Percentiles rank a stretch among this genome's conserved stretches.
These are phyloP conservation scores for Silene coronaria DNA, from an alignment of 179 eudicot genomes.

Conservation along the genomic window DNA sequence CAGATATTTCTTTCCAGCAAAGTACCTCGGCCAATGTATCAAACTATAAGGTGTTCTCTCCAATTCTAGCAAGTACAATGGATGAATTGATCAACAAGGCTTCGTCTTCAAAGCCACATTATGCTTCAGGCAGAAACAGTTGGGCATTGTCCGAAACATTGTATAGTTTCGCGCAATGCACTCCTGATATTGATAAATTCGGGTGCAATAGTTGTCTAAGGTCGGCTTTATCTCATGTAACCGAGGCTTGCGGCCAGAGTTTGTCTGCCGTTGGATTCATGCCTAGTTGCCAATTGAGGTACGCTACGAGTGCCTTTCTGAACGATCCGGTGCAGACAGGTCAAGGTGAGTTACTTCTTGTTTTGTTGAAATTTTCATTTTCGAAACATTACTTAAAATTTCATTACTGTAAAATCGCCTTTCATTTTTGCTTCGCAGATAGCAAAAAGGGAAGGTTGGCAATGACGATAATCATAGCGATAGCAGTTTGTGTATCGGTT, in stretches of 20 bases:
- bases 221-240: background rate
- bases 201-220: constrained; percentile 16
- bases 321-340: background rate
- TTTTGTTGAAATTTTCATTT: background rate
- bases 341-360: background rate
- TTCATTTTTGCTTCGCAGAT: background rate
- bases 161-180: constrained; percentile 24
- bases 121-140: constrained; percentile 13
- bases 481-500: constrained; percentile 1
- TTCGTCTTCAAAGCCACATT: background rate
- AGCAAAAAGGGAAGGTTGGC: background rate
- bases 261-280: background rate
- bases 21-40: constrained; percentile 7
- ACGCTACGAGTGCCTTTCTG: constrained; percentile 7
- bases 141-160: background rate
- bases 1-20: background rate
- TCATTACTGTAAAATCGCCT: background rate
- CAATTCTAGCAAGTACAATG: background rate
- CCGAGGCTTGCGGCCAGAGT: background rate
- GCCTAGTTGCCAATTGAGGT: constrained; percentile 23
- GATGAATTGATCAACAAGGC: constrained; percentile 15
- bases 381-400: background rate
- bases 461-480: constrained; percentile 10
- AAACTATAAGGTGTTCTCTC: background rate
- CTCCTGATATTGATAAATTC: constrained; percentile 11